Evolutionary conservation across 768 basidiomycete genomes (phyloP), one percentile per base, ranked within the genome.

Genomic region (Vishniacozyma victoriae): DNA sequence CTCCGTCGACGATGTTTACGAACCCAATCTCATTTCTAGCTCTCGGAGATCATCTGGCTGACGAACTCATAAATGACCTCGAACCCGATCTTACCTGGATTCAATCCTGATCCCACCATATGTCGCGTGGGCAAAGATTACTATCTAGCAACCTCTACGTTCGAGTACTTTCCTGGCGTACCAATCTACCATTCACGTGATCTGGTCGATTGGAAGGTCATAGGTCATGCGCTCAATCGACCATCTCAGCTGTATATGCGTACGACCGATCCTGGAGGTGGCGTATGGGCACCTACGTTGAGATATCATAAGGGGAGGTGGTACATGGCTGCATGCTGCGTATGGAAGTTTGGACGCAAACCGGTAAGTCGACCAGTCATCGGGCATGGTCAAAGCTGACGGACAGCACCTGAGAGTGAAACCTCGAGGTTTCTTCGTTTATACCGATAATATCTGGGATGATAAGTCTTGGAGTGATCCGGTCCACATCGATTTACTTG

Each of bases 61-160:
- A n/a, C n/a, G n/a, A n/a, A n/a, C n/a, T n/a, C n/a, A n/a, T n/a
- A n/a, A n/a, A n/a, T n/a, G n/a, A n/a, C n/a, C n/a, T n/a, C n/a
- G n/a, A 59, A 59, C 41, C 57, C 57, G 1, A 55, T 59, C 40
- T 23, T 59, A 15, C 54, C 54, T 4, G 57, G 57, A 15, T 59
- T 59, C 57, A 59, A 59, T 46, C 57, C 57, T 1, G 57, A 59
- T 37, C 57, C 57, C 2, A 51, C 57, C 18, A 55, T 59, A 27
- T 22, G 45, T 14, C 19, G 42, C 15, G 53, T 57, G 5, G 56
- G 45, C 14, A 3, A 29, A 13, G 47, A 41, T 20, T 57, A 49
- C 45, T 57, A 49, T 24, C 27, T 57, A 11, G 36, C 20, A 15
- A 54, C 52, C 4, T 44, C 41, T 3, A 49, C 56, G 3, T 57